Evolutionary conservation across 1,139 yeast species (phyloP).

Genomic region (Diutina mesorugosa): DNA sequence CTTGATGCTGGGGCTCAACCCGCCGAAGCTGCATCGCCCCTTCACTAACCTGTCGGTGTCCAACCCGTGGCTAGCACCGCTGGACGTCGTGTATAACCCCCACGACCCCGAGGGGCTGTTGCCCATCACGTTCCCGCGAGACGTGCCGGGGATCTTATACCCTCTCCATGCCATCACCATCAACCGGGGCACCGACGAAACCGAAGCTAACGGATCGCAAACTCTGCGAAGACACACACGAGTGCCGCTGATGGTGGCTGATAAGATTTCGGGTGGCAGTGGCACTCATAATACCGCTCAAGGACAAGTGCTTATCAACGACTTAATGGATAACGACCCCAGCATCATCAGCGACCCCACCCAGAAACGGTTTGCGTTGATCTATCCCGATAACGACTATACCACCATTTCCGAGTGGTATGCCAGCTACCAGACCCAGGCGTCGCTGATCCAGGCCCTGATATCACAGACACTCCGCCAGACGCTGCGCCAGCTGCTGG

Average conservation of each 20-base stretch:
- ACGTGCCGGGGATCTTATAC: conserved; percentile 17
- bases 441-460: conserved; percentile 4
- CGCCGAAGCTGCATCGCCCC: conserved; percentile 9
- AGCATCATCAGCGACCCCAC: not conserved
- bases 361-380: conserved; percentile 14
- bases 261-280: not conserved
- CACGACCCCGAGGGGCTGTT: conserved; percentile 2
- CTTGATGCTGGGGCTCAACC: conserved; percentile 14
- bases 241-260: conserved; percentile 3
- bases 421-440: conserved; percentile 3
- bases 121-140: conserved; percentile 17
- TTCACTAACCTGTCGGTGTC: conserved; percentile 9
- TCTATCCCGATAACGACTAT: conserved; percentile 15
- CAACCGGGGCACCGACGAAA: conserved; percentile 5
- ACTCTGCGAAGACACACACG: conserved; percentile 4
- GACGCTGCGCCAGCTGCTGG: conserved; percentile 1
- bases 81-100: conserved; percentile 3
- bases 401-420: conserved; percentile 11
- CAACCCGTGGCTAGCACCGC: conserved; percentile 7
- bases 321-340: conserved; percentile 5
- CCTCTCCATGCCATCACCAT: conserved; percentile 13
- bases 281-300: not conserved
- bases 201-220: not conserved
- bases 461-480: not conserved
- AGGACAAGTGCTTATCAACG: conserved; percentile 8